Conservation (phyloP, 164 flowering plant species). For the Aristolochia fimbriata region DNA sequence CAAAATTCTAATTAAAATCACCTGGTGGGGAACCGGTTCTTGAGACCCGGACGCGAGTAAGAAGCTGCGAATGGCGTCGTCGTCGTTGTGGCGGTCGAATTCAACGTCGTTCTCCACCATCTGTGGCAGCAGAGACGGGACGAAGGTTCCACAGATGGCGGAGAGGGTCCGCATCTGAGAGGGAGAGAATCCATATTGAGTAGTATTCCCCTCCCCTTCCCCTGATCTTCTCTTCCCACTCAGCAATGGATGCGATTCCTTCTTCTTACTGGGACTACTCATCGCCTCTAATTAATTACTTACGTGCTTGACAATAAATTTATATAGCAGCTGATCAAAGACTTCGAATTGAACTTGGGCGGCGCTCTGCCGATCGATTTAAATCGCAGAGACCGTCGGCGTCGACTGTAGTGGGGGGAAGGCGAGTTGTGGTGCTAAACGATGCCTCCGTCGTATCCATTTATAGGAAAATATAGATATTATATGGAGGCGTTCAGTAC, state of each 20-base stretch:
- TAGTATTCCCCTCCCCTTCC: background rate
- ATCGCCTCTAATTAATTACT: too few relatives aligned
- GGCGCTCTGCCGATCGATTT: too few relatives aligned
- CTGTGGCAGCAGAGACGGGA: conserved; percentile 5
- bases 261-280: background rate
- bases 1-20: background rate
- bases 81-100: background rate
- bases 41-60: conserved; percentile 12
- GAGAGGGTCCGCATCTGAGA: conserved; percentile 6
- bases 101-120: background rate
- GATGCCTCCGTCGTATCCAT: too few relatives aligned
- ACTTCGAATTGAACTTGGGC: too few relatives aligned
- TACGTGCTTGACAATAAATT: too few relatives aligned
- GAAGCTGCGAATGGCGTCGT: conserved; percentile 4
- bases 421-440: too few relatives aligned
- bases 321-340: too few relatives aligned
- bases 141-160: conserved; percentile 7
- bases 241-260: conserved; percentile 2
- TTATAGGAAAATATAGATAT: too few relatives aligned
- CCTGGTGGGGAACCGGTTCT: conserved; percentile 46
- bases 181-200: conserved; percentile 9
- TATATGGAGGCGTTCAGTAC: too few relatives aligned
- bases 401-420: too few relatives aligned
- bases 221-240: conserved; percentile 3
- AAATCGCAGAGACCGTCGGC: too few relatives aligned